Conservation (phyloP, 2,329 filamentous ascomycete genomes). For the Zymoseptoria ardabiliae region DNA sequence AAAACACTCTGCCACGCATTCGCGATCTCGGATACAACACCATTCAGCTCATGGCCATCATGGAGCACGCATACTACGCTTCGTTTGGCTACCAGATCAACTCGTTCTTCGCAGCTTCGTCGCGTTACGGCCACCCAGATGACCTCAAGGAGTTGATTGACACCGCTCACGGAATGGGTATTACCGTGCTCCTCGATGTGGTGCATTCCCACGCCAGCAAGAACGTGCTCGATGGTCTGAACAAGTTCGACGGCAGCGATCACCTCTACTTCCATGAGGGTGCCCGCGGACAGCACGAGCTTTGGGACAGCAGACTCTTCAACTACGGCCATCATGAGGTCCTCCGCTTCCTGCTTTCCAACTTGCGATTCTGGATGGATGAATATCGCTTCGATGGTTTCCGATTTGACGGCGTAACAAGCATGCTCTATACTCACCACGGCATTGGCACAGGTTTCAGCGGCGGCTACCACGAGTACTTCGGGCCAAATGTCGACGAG, state of each 20-base stretch:
- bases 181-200: slow-evolving; percentile 86
- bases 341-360: slow-evolving; percentile 88
- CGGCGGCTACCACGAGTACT: slow-evolving; percentile 97
- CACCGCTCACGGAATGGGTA: slow-evolving; percentile 82
- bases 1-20: slow-evolving; percentile 85
- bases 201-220: slow-evolving; percentile 98
- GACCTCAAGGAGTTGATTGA: slow-evolving; percentile 96
- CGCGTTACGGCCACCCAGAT: slow-evolving; percentile 86
- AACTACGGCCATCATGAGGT: slow-evolving; percentile 96
- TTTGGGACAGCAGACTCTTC: slow-evolving; percentile 95
- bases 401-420: slow-evolving; percentile 95
- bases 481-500: slow-evolving; percentile 79
- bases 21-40: slow-evolving; percentile 88
- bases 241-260: slow-evolving; percentile 91
- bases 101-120: slow-evolving; percentile 96
- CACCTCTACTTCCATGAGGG: slow-evolving; percentile 94
- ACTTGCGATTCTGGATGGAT: slow-evolving; percentile 98
- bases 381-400: slow-evolving; percentile 96
- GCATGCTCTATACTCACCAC: slow-evolving; percentile 94
- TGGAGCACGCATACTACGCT: slow-evolving; percentile 99
- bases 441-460: slow-evolving; percentile 98
- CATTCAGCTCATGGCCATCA: slow-evolving; percentile 97
- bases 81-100: slow-evolving; percentile 99
- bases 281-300: slow-evolving; percentile 73
- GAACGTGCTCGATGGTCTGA: slow-evolving; percentile 90